Conservation (phyloP, 371 early-diverging fungal genomes). For the Apophysomyces elegans region DNA sequence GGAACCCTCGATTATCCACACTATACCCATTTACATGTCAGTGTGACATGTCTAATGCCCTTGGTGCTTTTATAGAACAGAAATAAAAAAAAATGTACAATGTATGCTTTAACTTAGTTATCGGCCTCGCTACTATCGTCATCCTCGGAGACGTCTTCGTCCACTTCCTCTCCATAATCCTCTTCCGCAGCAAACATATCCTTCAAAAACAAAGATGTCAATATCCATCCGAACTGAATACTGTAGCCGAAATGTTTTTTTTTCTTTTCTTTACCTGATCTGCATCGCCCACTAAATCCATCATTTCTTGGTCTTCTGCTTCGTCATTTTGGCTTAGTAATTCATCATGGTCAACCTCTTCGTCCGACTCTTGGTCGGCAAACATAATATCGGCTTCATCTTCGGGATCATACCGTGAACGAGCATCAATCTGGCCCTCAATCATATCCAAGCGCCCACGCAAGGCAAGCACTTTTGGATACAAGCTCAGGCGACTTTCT, state of each 20-base stretch:
- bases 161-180: conserved; percentile 28
- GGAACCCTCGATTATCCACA: no score
- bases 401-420: conserved; percentile 42
- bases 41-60: conserved; percentile 9
- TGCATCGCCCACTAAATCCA: neutral
- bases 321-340: conserved; percentile 11
- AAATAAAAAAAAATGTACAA: neutral
- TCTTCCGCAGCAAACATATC: conserved; percentile 34
- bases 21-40: neutral
- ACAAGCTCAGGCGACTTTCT: conserved; percentile 56
- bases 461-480: conserved; percentile 62
- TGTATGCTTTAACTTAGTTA: conserved; percentile 18
- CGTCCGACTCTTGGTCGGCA: conserved; percentile 45
- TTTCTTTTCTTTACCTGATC: conserved; percentile 12
- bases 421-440: conserved; percentile 65
- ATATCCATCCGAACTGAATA: neutral
- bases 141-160: conserved; percentile 24
- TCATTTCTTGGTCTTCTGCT: conserved; percentile 27
- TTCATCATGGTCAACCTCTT: conserved; percentile 26
- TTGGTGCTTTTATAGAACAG: conserved; percentile 2
- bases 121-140: conserved; percentile 25
- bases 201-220: conserved; percentile 1
- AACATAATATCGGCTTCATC: conserved; percentile 38
- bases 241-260: neutral
- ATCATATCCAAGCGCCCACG: conserved; percentile 76